phyloP scores from a whole-genome alignment of 2,329 filamentous ascomycete genomes.

The Pestalotiopsis fici region DNA sequence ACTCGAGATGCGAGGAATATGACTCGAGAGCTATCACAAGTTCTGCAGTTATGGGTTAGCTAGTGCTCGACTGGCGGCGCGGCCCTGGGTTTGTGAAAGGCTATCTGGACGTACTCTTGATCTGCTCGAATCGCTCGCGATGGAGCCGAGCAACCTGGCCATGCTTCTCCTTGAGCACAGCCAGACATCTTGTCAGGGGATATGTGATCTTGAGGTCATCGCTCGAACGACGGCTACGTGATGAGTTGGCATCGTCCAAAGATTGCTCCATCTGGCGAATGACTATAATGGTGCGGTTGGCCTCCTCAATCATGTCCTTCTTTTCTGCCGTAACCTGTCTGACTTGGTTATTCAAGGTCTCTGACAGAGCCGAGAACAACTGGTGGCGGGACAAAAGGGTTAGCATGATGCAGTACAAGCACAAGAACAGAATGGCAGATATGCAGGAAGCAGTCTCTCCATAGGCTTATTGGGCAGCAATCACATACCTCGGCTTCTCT shows the following conservation, averaged over 20 bases:
- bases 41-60: slow-evolving; percentile 53
- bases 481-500: slow-evolving; percentile 81
- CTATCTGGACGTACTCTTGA: slow-evolving; percentile 70
- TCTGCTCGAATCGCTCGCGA: slow-evolving; percentile 90
- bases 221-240: slow-evolving; percentile 58
- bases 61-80: neutral
- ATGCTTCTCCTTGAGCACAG: slow-evolving; percentile 83
- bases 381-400: slow-evolving; percentile 34
- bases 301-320: slow-evolving; percentile 86
- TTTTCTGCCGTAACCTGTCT: slow-evolving; percentile 85
- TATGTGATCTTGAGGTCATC: slow-evolving; percentile 78
- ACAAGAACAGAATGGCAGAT: slow-evolving; percentile 14
- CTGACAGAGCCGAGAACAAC: slow-evolving; percentile 90
- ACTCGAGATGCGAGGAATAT: slow-evolving; percentile 93
- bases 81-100: no score
- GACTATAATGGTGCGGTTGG: slow-evolving; percentile 77
- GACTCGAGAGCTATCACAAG: slow-evolving; percentile 92
- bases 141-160: slow-evolving; percentile 78
- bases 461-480: neutral
- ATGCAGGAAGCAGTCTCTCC: neutral
- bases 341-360: slow-evolving; percentile 88
- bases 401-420: neutral
- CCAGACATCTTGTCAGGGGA: slow-evolving; percentile 79
- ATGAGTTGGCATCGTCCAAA: slow-evolving; percentile 72
- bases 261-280: slow-evolving; percentile 95